Evolutionary conservation across 208 protist genomes (phyloP).

Genomic region (Crithidia expoeki): DNA sequence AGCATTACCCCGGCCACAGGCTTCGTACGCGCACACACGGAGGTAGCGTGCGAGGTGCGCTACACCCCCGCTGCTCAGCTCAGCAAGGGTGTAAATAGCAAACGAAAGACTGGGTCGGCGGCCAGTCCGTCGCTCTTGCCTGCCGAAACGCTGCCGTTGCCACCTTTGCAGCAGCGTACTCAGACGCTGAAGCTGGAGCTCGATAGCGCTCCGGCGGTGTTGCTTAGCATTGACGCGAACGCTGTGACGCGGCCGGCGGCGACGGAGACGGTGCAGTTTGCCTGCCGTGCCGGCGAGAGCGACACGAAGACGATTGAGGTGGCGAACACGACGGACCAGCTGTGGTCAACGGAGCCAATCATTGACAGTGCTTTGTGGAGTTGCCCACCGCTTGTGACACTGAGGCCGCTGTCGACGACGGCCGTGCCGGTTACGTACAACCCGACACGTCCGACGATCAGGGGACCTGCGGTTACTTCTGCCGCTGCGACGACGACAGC

Average conservation of each 20-base stretch:
- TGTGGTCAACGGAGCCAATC: constrained; percentile 88
- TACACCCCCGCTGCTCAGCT: constrained; percentile 63
- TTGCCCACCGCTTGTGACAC: constrained; percentile 56
- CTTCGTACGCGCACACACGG: constrained; percentile 87
- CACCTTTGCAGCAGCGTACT: constrained; percentile 10
- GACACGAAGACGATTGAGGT: constrained; percentile 71
- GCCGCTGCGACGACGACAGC: neutral
- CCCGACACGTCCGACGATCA: constrained; percentile 78
- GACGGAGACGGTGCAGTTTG: constrained; percentile 79
- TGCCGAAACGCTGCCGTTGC: neutral
- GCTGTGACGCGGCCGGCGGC: constrained; percentile 70
- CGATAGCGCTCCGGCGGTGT: constrained; percentile 74
- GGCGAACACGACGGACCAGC: constrained; percentile 74
- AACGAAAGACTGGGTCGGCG: constrained; percentile 6
- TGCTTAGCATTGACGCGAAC: constrained; percentile 87
- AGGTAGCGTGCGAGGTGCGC: constrained; percentile 88
- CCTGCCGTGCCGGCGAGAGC: constrained; percentile 78
- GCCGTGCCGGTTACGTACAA: constrained; percentile 86
- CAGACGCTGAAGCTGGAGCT: constrained; percentile 70
- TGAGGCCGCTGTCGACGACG: constrained; percentile 74
- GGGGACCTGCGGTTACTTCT: too few species aligned
- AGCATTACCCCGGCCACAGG: constrained; percentile 79
- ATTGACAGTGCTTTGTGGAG: constrained; percentile 87
- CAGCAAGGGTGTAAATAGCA: too few species aligned
- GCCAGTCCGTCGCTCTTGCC: neutral